A percentile compares a stretch with the other conserved stretches of the same genome.
Conservation (phyloP, 495 filamentous ascomycete genomes). For the Annulohypoxylon nitens region DNA sequence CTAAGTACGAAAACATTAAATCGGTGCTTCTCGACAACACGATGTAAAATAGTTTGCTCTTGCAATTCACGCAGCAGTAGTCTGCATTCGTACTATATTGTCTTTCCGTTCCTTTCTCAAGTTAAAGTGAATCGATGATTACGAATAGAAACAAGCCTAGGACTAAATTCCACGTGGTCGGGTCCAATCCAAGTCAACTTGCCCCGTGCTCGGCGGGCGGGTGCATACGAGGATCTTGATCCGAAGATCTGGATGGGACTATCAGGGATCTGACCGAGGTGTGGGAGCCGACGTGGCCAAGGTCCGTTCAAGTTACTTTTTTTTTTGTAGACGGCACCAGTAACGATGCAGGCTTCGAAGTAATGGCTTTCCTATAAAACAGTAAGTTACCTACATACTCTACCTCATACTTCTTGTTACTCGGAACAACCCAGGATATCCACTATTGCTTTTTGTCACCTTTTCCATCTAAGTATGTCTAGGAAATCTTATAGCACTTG, state of each 20-base stretch:
- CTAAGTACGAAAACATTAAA: slow-evolving; percentile 33
- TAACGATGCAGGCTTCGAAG: slow-evolving; percentile 39
- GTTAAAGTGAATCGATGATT: slow-evolving; percentile 17
- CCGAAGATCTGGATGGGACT: slow-evolving; percentile 37
- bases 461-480: slow-evolving; percentile 20
- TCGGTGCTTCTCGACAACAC: slow-evolving; percentile 43
- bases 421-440: neutral
- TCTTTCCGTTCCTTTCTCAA: neutral
- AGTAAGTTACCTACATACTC: neutral
- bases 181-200: slow-evolving; percentile 17
- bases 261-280: slow-evolving; percentile 40
- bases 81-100: slow-evolving; percentile 1
- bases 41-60: slow-evolving; percentile 51
- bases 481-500: neutral
- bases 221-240: slow-evolving; percentile 43
- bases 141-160: neutral
- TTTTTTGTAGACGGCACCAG: slow-evolving; percentile 21
- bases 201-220: slow-evolving; percentile 30
- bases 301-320: slow-evolving; percentile 9
- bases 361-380: neutral
- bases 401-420: neutral
- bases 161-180: slow-evolving; percentile 35
- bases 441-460: neutral
- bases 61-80: slow-evolving; percentile 36
- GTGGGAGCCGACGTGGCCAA: slow-evolving; percentile 38